These are phyloP conservation scores for Fusarium odoratissimum DNA, from an alignment of 2,329 filamentous ascomycete species.

Conservation along the genomic window DNA sequence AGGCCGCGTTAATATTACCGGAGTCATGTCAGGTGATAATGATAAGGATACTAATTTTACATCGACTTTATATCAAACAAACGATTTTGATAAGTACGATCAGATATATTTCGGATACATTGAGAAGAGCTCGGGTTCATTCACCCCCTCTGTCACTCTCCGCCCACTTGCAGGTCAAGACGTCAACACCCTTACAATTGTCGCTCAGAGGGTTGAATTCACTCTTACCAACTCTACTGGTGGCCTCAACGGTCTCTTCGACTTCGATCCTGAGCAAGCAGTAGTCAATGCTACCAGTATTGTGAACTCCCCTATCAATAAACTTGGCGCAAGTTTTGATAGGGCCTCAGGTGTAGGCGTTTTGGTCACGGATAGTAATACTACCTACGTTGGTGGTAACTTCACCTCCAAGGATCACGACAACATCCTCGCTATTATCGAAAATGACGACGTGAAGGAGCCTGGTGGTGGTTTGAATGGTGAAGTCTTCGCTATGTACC, in stretches of 20 bases:
- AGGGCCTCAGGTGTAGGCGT: slow-evolving; percentile 74
- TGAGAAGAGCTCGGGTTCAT: slow-evolving; percentile 77
- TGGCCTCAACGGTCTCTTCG: slow-evolving; percentile 89
- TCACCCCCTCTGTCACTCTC: slow-evolving; percentile 84
- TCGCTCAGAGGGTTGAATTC: slow-evolving; percentile 91
- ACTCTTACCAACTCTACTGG: slow-evolving; percentile 78
- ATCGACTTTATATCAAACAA: slow-evolving; percentile 84
- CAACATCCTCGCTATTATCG: slow-evolving; percentile 82
- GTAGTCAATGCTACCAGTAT: slow-evolving; percentile 72
- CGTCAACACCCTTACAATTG: slow-evolving; percentile 74
- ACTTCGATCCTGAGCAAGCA: slow-evolving; percentile 75
- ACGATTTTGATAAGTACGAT: slow-evolving; percentile 97
- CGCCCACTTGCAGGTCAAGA: slow-evolving; percentile 74
- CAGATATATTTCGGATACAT: slow-evolving; percentile 88
- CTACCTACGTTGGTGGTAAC: slow-evolving; percentile 84
- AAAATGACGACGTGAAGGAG: slow-evolving; percentile 70
- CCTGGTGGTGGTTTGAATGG: slow-evolving; percentile 82
- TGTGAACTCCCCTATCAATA: slow-evolving; percentile 78
- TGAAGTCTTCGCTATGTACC: slow-evolving; percentile 77
- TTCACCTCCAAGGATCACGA: slow-evolving; percentile 76
- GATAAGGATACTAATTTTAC: slow-evolving; percentile 61
- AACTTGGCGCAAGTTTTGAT: slow-evolving; percentile 77
- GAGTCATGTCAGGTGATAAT: slow-evolving; percentile 68
- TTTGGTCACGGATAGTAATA: slow-evolving; percentile 72
- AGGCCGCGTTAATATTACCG: slow-evolving; percentile 85